Conservation (phyloP, 1,284 basidiomycete genomes). For the Leccinum ponderosum region DNA sequence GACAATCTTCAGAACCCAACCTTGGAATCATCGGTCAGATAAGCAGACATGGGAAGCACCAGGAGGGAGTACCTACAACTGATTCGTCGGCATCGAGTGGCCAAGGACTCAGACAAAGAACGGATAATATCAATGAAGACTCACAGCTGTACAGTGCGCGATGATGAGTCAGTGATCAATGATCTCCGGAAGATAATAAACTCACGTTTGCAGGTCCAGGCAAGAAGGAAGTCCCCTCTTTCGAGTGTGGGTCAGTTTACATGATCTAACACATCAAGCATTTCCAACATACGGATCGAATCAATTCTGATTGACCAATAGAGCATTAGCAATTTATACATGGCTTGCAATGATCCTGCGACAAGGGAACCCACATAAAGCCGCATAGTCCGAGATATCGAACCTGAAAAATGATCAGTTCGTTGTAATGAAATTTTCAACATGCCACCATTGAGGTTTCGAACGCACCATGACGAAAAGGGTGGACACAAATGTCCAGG, state of each 20-base stretch:
- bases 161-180: background rate
- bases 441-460: too few species aligned
- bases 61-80: background rate
- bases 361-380: too few species aligned
- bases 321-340: too few species aligned
- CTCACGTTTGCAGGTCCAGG: background rate
- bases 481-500: background rate
- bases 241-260: background rate
- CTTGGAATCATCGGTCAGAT: background rate
- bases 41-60: background rate
- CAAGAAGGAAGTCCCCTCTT: background rate
- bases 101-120: background rate
- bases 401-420: too few species aligned
- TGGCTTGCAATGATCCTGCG: too few species aligned
- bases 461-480: background rate
- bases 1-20: background rate
- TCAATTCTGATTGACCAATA: background rate
- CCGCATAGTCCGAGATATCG: too few species aligned
- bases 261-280: background rate
- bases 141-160: background rate
- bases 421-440: too few species aligned
- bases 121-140: background rate
- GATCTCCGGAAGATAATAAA: background rate
- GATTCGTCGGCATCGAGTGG: background rate
- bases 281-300: background rate